Conservation (phyloP, 345 rosid genomes). For the Salix purpurea region DNA sequence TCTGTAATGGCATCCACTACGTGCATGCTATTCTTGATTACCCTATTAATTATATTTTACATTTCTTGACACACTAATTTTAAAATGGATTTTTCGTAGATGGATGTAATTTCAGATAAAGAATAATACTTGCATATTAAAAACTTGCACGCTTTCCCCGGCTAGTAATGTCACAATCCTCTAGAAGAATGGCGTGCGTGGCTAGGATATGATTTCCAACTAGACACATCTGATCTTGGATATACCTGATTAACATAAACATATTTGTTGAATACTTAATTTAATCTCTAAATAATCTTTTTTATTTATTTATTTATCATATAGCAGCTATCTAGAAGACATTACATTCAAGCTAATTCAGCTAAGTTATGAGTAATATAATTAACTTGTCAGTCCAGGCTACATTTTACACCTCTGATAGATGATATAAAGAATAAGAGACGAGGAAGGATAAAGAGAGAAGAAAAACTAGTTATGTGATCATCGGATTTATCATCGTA, state of each 20-base stretch:
- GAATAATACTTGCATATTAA: no score
- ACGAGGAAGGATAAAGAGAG: background rate
- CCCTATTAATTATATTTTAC: no score
- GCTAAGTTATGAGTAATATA: no score
- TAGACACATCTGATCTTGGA: background rate
- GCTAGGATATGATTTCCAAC: background rate
- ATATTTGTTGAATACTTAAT: no score
- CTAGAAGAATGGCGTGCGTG: background rate
- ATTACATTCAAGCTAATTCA: background rate
- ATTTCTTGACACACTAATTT: no score
- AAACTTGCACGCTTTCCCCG: background rate
- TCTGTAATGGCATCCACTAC: background rate
- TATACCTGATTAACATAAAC: background rate
- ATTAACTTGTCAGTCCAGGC: no score
- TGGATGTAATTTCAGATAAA: no score
- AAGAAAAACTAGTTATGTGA: background rate
- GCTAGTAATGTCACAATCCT: background rate
- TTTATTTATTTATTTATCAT: no score
- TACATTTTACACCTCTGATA: no score
- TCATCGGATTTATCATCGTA: background rate
- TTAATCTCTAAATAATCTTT: background rate
- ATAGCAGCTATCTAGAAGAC: background rate
- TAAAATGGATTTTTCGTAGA: no score
- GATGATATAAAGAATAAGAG: no score
- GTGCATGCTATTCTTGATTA: background rate